Conservation (phyloP, 495 filamentous ascomycete genomes). For the Parachaetomium inaequale region DNA sequence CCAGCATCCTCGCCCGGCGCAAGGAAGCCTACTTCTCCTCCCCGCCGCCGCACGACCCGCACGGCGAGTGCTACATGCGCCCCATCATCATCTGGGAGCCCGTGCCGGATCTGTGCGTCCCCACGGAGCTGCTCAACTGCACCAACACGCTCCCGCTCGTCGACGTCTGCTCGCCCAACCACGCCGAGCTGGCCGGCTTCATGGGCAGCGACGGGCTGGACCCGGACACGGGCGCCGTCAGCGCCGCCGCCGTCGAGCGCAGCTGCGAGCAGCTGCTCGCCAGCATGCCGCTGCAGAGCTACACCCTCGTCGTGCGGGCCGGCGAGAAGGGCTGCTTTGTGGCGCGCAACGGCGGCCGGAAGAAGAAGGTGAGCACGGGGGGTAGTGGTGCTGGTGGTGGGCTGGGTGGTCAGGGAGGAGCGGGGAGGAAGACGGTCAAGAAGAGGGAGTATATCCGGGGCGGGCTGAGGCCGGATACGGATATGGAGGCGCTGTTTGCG, state of each 20-base stretch:
- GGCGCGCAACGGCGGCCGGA: conserved; percentile 50
- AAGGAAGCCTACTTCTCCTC: conserved; percentile 7
- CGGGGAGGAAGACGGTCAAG: conserved; percentile 21
- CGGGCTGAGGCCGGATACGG: conserved; percentile 48
- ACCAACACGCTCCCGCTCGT: conserved; percentile 67
- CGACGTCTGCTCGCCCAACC: conserved; percentile 86
- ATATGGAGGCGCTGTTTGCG: conserved; percentile 52
- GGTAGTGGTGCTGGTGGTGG: conserved; percentile 11
- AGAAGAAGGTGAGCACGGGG: conserved; percentile 33
- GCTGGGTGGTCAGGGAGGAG: background rate
- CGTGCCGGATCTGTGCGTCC: conserved; percentile 80
- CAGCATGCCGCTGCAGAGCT: conserved; percentile 53
- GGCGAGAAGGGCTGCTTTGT: conserved; percentile 52
- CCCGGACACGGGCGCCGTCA: conserved; percentile 42
- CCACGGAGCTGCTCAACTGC: conserved; percentile 68
- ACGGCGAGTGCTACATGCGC: conserved; percentile 27
- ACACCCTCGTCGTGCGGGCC: conserved; percentile 51
- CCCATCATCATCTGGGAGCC: conserved; percentile 94
- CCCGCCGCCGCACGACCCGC: background rate
- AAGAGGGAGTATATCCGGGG: conserved; percentile 44
- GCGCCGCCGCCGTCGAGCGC: conserved; percentile 48
- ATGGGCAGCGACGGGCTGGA: conserved; percentile 57
- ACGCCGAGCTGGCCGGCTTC: conserved; percentile 76
- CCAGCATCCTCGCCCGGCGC: conserved; percentile 53
- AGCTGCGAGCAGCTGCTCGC: conserved; percentile 50